Evolutionary conservation across 176 grass and related monocot species (phyloP), one percentile per base, ranked within the genome.

Genomic region (Secale cereale): DNA sequence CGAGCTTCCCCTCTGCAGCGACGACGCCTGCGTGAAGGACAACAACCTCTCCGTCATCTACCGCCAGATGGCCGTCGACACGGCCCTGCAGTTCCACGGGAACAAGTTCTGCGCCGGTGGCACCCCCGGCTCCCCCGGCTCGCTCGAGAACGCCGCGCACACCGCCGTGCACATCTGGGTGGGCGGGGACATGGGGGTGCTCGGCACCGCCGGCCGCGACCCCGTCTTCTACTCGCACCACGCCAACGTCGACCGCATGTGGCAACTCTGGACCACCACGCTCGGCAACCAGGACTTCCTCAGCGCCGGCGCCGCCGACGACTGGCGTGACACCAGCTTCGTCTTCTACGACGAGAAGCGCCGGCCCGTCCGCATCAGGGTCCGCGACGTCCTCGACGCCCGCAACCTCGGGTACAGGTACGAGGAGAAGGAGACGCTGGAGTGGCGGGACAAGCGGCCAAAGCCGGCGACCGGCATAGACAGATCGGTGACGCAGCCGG

Each of bases 241-340:
- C 60, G 9, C 83, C 68, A 90, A 90, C 62, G 87, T 89, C 1
- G 87, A 89, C 57, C 87, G 82, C 20, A 8, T 89, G 30, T 89
- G 88, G 88, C 48, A 84, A 30, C n/a, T 89, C 8, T 89, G 81
- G 81, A 4, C n/a, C 77, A 76, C 62, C 69, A 7, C 10, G 45
- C 81, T 86, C 43, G 50, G 88, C 25, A 10, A 43, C 56, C 1
- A 13, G 6, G 26, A 27, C 45, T 67, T 76, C 41, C 25, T 30
- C 19, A 14, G 40, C 3, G 40, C 70, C 25, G 41, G 40, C 70
- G 6, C 39, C 6, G 37, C n/a, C 14, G 39, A 74, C 22, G 39
- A 74, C 22, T 74, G 70, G 70, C 70, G 43, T 25, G 40, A 74
- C 70, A 74, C 70, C 6, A 23, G 70, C 23, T 74, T 74, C 70